Evolutionary conservation across 805 yeast genomes (phyloP), one percentile per base, ranked within the genome.

Genomic region (Wickerhamiella parazyma): DNA sequence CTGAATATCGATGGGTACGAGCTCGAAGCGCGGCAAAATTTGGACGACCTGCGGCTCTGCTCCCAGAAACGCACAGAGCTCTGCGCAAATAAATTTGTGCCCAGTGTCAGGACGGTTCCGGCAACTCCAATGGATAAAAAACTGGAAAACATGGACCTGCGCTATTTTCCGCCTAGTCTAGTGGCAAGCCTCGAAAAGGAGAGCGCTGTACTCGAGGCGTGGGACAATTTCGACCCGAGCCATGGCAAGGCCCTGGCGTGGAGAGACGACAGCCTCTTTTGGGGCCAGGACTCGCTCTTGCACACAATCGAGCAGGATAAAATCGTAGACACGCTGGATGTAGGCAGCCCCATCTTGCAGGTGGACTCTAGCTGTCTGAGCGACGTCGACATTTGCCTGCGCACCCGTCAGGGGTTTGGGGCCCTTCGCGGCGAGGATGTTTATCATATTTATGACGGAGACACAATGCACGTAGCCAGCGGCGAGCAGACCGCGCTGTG

Each of bases 271-370:
- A 7, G 17, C 9, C 9, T 50, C 9, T 35, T 43, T 11, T 52
- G 38, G 33, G 56, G 44, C 1, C 53, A 51, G 24, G 49, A 43
- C 33, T 16, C 29, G 20, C 41, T 33, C 22, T 41, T 51, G 9
- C 17, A 26, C 14, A 16, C 19, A 3, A 6, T 41, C 4, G 24
- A 25, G 6, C 12, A n/a, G 22, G 35, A 40, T 21, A 31, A 33
- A 33, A 14, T 31, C 9, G 24, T 36, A 2, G 36, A 31, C 10
- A 41, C 33, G 16, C 14, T 45, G 7, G 46, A 48, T 21, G 24
- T 51, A 33, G 28, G 48, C 33, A 44, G 49, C 21, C 49, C 47
- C 3, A 45, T 52, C 8, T 20, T 47, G 42, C 51, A 49, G 45
- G 25, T 51, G 5, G 49, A 42, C 10, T 16, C 20, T 18, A 17